A percentile compares a stretch with the other conserved stretches of the same genome.
phyloP scores from a whole-genome alignment of 2,329 filamentous ascomycete genomes.

The Immersiporthe knoxdaviesiana region DNA sequence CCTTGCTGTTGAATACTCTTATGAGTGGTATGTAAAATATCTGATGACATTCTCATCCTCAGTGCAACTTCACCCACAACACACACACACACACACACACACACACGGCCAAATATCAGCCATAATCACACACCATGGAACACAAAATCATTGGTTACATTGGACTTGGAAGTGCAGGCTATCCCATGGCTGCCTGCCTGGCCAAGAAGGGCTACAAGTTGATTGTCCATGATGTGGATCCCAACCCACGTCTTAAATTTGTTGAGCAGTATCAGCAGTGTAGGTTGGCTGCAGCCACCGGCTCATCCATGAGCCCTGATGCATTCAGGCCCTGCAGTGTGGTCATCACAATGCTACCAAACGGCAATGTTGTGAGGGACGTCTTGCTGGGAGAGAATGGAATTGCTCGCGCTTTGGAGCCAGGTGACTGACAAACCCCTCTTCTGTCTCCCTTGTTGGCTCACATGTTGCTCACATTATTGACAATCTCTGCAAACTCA shows the following conservation, averaged over 20 bases:
- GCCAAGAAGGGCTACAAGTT: conserved; percentile 6
- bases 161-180: conserved; percentile 8
- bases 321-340: conserved; percentile 1
- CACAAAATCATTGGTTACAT: neutral
- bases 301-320: neutral
- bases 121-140: neutral
- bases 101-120: no score
- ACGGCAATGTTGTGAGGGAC: conserved; percentile 8
- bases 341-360: conserved; percentile 10
- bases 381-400: conserved; percentile 8
- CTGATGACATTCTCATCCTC: neutral
- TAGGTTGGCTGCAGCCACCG: neutral
- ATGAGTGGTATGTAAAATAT: neutral
- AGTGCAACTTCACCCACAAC: neutral
- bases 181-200: conserved; percentile 11
- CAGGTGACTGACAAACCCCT: neutral
- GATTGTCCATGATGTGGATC: neutral
- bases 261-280: conserved; percentile 1
- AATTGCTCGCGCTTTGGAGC: neutral
- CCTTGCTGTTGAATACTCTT: neutral
- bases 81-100: no score
- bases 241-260: neutral
- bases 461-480: neutral
- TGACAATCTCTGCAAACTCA: neutral
- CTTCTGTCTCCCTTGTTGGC: neutral